Base-by-base conservation (phyloP, 768 basidiomycete genomes). In the Termitomyces sp. region DNA sequence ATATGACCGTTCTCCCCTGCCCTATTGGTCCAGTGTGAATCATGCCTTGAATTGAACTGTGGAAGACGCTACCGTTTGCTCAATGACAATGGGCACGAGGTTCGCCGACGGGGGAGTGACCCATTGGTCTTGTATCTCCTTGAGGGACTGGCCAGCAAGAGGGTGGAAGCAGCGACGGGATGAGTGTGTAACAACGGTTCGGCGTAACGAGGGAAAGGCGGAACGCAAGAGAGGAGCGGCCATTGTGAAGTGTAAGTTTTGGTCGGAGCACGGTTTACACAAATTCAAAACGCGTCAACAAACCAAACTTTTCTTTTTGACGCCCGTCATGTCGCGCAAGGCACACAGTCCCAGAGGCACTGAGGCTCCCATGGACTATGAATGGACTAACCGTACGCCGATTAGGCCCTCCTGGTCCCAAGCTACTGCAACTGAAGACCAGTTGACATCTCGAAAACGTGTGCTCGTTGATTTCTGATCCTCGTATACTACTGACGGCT, bases 81-180 rank as follows among this genome's bases (percentile, higher is more conserved):
- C 94, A 64, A 96, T 91, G 59, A 96, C 94, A 49, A 95, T 95
- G 40, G 94, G 94, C 25, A 96, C 92, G 54, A 96, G 82, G 72
- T 82, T 84, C 34, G 83, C 80, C 32, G 83, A 76, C 5, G 83
- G 83, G 17, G 81, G 63, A 14, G 76, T 64, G 65, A 77, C 56
- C 74, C 73, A 76, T 70, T 74, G 66, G 8, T 71, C 67, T 49
- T 70, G 69, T 29, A 75, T 68, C 20, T 75, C 71, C 37, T 72
- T 71, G 20, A 74, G 54, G 25, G 72, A 79, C 56, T 76, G 76
- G 14, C 78, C 74, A 32, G 84, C 76, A 32, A 85, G 68, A 25
- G 86, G 84, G 63, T 87, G 85, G 67, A 86, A 85, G 48, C 71
- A 70, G 65, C 85, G 81, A 65, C 67, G 72, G 59, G 38, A 60